phyloP scores from a whole-genome alignment of 2,329 filamentous ascomycete species.

The Fusarium haematococcum region DNA sequence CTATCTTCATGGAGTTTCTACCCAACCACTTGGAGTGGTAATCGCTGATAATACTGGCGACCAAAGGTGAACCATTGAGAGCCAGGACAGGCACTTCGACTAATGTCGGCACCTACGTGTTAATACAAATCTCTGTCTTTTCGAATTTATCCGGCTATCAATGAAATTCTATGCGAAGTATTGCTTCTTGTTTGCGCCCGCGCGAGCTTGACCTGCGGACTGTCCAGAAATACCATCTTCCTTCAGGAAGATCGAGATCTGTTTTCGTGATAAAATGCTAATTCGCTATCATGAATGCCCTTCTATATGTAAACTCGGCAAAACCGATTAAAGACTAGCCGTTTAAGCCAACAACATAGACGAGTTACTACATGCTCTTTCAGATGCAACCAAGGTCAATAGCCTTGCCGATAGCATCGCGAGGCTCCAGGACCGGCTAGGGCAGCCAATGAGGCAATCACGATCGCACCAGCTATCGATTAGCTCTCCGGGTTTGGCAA shows the following conservation, averaged over 20 bases:
- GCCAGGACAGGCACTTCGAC: neutral
- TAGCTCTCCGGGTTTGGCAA: neutral
- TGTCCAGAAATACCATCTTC: neutral
- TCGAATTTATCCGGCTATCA: neutral
- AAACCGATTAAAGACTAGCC: neutral
- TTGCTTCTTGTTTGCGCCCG: neutral
- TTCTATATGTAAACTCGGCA: neutral
- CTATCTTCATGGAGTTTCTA: neutral
- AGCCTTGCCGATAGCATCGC: neutral
- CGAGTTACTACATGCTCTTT: neutral
- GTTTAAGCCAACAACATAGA: neutral
- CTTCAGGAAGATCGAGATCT: neutral
- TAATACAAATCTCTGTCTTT: no score
- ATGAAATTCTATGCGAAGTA: neutral
- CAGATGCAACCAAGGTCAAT: neutral
- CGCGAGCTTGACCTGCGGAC: neutral
- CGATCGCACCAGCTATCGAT: neutral
- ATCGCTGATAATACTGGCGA: accelerated
- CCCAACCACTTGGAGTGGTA: accelerated
- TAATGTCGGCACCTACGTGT: neutral
- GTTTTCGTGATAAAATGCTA: neutral
- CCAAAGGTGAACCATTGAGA: accelerated
- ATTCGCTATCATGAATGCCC: neutral
- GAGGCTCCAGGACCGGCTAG: neutral
- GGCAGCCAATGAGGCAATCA: neutral